These are phyloP conservation scores for Gnomoniopsis sp. DNA, from an alignment of 2,329 filamentous ascomycete genomes.

Conservation along the genomic window DNA sequence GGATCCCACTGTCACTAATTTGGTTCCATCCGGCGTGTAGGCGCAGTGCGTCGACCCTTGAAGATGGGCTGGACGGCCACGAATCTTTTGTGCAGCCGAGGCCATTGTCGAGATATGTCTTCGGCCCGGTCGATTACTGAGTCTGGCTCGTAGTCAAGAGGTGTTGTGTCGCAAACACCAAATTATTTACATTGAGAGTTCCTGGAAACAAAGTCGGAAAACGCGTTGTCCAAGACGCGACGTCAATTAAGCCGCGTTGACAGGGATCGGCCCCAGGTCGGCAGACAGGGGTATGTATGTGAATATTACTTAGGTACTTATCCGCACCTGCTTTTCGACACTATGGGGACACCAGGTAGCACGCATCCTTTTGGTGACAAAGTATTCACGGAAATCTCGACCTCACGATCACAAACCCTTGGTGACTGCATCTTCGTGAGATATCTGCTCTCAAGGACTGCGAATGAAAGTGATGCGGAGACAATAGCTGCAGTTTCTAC, in stretches of 20 bases:
- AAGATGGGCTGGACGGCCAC: constrained; percentile 71
- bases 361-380: too few species aligned
- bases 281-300: not conserved
- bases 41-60: constrained; percentile 81
- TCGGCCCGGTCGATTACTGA: too few species aligned
- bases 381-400: too few species aligned
- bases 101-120: constrained; percentile 30
- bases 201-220: constrained; percentile 2
- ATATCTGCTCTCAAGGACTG: too few species aligned
- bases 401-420: not conserved
- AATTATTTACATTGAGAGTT: not conserved
- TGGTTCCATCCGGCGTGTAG: constrained; percentile 85
- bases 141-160: not conserved
- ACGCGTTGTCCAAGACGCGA: constrained; percentile 16
- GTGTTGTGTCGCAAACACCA: not conserved
- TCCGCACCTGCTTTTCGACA: too few species aligned
- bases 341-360: too few species aligned
- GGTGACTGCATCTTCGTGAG: too few species aligned
- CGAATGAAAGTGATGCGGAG: too few species aligned
- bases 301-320: too few species aligned
- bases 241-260: constrained; percentile 17
- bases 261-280: not conserved
- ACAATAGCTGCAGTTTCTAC: too few species aligned
- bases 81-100: constrained; percentile 44
- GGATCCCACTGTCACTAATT: constrained; percentile 84